Evolutionary conservation across 805 yeast species (phyloP).

Genomic region (Suhomyces faveliae): DNA sequence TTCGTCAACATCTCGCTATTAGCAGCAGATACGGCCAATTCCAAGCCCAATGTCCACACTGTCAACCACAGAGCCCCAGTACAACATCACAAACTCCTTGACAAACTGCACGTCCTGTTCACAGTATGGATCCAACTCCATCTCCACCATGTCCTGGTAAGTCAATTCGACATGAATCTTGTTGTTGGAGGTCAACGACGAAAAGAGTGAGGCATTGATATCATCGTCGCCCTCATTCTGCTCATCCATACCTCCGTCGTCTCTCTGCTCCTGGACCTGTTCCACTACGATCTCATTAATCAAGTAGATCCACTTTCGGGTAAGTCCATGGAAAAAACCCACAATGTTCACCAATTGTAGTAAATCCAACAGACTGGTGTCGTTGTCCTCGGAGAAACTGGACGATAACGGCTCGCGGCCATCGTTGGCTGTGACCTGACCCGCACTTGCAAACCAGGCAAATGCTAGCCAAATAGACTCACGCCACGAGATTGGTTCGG

Average conservation of each 20-base stretch:
- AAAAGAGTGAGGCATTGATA: slow-evolving; percentile 5
- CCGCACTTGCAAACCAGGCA: slow-evolving; percentile 88
- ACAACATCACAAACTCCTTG: slow-evolving; percentile 31
- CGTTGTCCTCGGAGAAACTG: slow-evolving; percentile 9
- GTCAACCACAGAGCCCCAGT: slow-evolving; percentile 30
- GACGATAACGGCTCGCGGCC: neutral
- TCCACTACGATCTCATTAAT: slow-evolving; percentile 37
- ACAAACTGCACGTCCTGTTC: slow-evolving; percentile 36
- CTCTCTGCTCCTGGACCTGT: slow-evolving; percentile 19
- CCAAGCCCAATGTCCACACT: slow-evolving; percentile 36
- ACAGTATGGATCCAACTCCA: slow-evolving; percentile 46
- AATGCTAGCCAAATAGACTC: slow-evolving; percentile 67
- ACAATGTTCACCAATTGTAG: slow-evolving; percentile 28
- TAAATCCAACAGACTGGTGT: slow-evolving; percentile 21
- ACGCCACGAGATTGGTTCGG: slow-evolving; percentile 53
- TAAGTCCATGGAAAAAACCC: slow-evolving; percentile 40
- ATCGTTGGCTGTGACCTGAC: slow-evolving; percentile 40
- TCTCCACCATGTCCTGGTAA: slow-evolving; percentile 40
- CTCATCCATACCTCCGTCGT: neutral
- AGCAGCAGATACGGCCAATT: slow-evolving; percentile 11
- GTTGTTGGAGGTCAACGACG: slow-evolving; percentile 7
- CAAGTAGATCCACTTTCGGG: slow-evolving; percentile 24
- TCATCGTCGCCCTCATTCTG: slow-evolving; percentile 10
- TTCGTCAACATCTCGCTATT: neutral
- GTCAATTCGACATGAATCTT: slow-evolving; percentile 31